Conservation (phyloP, 2,329 filamentous ascomycete genomes). For the Exophiala spinifera region DNA sequence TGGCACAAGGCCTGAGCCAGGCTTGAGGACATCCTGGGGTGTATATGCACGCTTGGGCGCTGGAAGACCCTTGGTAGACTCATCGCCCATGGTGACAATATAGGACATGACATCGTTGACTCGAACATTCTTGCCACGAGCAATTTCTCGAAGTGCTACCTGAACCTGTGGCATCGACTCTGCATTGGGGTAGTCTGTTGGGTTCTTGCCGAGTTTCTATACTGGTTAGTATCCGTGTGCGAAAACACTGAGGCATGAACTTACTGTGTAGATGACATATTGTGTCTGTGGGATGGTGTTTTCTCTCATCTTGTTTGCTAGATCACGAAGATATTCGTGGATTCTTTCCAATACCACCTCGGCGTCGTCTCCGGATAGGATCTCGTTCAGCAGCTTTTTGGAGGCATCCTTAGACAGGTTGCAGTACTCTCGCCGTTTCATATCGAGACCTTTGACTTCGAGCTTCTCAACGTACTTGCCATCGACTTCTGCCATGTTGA, state of each 20-base stretch:
- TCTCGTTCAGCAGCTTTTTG: constrained; percentile 82
- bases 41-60: constrained; percentile 86
- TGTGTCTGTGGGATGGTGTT: constrained; percentile 72
- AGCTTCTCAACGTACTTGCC: constrained; percentile 91
- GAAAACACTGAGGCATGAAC: constrained; percentile 16
- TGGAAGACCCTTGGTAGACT: constrained; percentile 59
- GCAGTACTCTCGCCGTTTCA: constrained; percentile 97
- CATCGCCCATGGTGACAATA: constrained; percentile 71
- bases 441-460: constrained; percentile 96
- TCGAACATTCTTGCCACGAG: constrained; percentile 80
- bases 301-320: constrained; percentile 82
- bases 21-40: constrained; percentile 77
- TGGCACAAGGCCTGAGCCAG: constrained; percentile 70
- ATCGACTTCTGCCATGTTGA: constrained; percentile 85
- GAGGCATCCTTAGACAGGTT: constrained; percentile 93
- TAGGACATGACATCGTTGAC: constrained; percentile 96
- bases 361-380: constrained; percentile 88
- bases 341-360: constrained; percentile 85
- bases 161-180: constrained; percentile 97
- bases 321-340: constrained; percentile 85
- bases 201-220: constrained; percentile 85
- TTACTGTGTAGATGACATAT: constrained; percentile 88
- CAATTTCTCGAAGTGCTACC: constrained; percentile 83
- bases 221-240: constrained; percentile 7
- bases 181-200: constrained; percentile 88